These are phyloP conservation scores for Melaleuca quinquenervia DNA, from an alignment of 345 rosid genomes.

Conservation along the genomic window DNA sequence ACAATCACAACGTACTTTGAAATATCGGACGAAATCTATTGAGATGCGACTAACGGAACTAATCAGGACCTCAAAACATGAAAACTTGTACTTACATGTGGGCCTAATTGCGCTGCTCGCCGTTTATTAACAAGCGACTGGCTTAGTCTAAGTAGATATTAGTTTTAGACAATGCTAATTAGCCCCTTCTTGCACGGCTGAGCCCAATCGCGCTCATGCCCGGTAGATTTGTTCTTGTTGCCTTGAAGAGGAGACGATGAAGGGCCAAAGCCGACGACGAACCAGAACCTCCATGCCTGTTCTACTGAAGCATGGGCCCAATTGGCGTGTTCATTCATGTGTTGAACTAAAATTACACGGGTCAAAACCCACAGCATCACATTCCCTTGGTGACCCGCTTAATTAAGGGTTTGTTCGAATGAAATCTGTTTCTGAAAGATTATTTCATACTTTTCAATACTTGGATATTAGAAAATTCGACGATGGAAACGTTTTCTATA, in stretches of 20 bases:
- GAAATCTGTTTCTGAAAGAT: not conserved
- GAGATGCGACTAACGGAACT: fast-evolving
- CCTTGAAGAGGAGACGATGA: not conserved
- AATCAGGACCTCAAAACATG: not conserved
- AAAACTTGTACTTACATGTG: not conserved
- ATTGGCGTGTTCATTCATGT: not conserved
- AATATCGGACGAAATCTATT: not conserved
- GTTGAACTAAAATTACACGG: not conserved
- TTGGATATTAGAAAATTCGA: fast-evolving
- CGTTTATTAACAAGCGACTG: not conserved
- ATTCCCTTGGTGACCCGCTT: not conserved
- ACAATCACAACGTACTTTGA: not conserved
- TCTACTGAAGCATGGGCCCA: not conserved
- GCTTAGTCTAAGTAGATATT: not conserved
- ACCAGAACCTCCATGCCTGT: not conserved
- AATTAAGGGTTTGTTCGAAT: not conserved
- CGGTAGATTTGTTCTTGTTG: not conserved
- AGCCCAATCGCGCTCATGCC: not conserved
- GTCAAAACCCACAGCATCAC: not conserved
- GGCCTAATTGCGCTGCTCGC: not conserved
- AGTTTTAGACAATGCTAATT: not conserved
- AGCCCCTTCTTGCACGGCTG: not conserved
- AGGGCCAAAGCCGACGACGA: not conserved
- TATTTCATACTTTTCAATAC: fast-evolving
- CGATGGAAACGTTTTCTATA: not conserved